These are phyloP conservation scores for Arthrobotrys megalospora DNA, from an alignment of 2,329 filamentous ascomycete genomes.

Conservation along the genomic window DNA sequence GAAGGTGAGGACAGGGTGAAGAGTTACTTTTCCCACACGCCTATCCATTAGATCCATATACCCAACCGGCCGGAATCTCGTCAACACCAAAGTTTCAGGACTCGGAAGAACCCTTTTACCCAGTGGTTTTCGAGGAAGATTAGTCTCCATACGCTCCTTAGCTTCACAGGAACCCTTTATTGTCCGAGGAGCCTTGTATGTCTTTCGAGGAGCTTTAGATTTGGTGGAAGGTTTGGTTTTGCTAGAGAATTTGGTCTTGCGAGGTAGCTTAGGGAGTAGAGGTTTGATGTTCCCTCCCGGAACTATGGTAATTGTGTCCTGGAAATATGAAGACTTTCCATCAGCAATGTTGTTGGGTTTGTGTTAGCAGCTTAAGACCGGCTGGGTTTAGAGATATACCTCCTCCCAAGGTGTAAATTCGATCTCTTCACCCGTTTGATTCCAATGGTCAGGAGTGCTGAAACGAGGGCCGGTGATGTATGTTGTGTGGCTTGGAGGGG, in stretches of 20 bases:
- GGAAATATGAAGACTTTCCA: background rate
- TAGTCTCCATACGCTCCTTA: background rate
- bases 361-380: background rate
- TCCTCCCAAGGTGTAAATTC: conserved; percentile 13
- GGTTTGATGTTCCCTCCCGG: conserved; percentile 1
- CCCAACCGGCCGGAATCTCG: conserved; percentile 10
- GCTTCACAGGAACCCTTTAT: background rate
- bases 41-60: conserved; percentile 11
- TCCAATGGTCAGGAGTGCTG: background rate
- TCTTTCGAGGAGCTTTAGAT: background rate
- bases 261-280: background rate
- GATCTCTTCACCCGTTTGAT: conserved; percentile 39
- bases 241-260: background rate
- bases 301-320: background rate
- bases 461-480: background rate
- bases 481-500: background rate
- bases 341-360: background rate
- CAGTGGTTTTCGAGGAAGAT: background rate
- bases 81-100: conserved; percentile 15
- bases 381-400: background rate
- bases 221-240: background rate
- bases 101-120: conserved; percentile 5
- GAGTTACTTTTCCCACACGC: background rate
- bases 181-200: background rate
- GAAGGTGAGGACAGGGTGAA: background rate